Evolutionary conservation across 768 basidiomycete species (phyloP).

Genomic region (Pleurotus salmoneostramineus): DNA sequence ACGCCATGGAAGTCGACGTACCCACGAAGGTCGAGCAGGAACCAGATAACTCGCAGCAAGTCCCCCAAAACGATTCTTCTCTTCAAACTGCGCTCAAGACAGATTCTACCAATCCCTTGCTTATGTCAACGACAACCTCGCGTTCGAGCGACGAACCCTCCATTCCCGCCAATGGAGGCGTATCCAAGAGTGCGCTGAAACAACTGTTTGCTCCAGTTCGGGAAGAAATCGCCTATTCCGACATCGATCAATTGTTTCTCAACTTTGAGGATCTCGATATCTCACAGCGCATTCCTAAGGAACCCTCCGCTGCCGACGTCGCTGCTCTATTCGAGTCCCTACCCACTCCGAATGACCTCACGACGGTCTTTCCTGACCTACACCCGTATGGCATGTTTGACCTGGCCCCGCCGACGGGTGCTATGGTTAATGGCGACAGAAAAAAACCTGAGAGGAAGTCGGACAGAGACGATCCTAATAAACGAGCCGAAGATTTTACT

Average conservation of each 20-base stretch:
- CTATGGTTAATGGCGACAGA: conserved; percentile 30
- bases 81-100: conserved; percentile 35
- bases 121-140: conserved; percentile 38
- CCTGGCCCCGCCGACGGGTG: conserved; percentile 26
- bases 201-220: conserved; percentile 54
- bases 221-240: conserved; percentile 59
- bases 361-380: conserved; percentile 83
- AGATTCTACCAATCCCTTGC: conserved; percentile 53
- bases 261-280: conserved; percentile 37
- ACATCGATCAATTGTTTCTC: conserved; percentile 48
- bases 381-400: conserved; percentile 57
- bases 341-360: conserved; percentile 42
- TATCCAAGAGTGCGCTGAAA: conserved; percentile 37
- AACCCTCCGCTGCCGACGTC: conserved; percentile 23
- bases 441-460: conserved; percentile 59
- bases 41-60: conserved; percentile 14
- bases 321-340: conserved; percentile 14
- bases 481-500: conserved; percentile 74
- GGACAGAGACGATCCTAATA: conserved; percentile 66
- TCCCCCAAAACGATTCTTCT: background rate
- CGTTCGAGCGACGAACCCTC: conserved; percentile 34
- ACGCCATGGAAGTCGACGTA: conserved; percentile 24
- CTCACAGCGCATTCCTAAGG: conserved; percentile 14
- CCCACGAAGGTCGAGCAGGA: conserved; percentile 14
- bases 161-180: conserved; percentile 13